phyloP scores from a whole-genome alignment of 345 rosid genomes.

The Gossypium raimondii region DNA sequence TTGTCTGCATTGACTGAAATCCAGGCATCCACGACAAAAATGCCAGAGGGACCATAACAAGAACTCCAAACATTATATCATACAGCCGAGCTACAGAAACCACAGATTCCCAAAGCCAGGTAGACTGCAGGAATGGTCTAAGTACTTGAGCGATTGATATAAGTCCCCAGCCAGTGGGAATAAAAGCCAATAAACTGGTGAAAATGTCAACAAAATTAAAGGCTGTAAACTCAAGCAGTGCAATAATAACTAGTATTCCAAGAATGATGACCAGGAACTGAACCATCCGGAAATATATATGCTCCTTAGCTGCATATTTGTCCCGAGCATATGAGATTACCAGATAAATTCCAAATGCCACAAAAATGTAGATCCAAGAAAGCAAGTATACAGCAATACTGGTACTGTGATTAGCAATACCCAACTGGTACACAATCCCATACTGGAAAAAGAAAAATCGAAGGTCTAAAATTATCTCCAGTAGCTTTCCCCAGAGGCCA shows the following conservation, averaged over 20 bases:
- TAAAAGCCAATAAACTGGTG: slow-evolving; percentile 63
- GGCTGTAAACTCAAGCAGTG: slow-evolving; percentile 47
- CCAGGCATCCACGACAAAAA: slow-evolving; percentile 77
- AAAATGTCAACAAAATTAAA: slow-evolving; percentile 49
- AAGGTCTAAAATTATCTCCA: slow-evolving; percentile 58
- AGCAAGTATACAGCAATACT: slow-evolving; percentile 54
- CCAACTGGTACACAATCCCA: slow-evolving; percentile 60
- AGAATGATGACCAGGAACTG: slow-evolving; percentile 60
- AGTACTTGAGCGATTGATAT: slow-evolving; percentile 51
- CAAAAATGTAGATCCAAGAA: slow-evolving; percentile 53
- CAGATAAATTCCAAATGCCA: slow-evolving; percentile 39
- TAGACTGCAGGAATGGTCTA: slow-evolving; percentile 41
- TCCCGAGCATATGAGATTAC: slow-evolving; percentile 46
- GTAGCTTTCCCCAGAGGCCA: slow-evolving; percentile 54
- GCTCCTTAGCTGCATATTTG: slow-evolving; percentile 60
- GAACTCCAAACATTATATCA: slow-evolving; percentile 59
- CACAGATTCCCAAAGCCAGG: slow-evolving; percentile 45
- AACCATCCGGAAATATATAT: slow-evolving; percentile 63
- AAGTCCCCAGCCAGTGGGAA: slow-evolving; percentile 73
- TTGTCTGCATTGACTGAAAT: slow-evolving; percentile 70
- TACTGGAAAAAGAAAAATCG: slow-evolving; percentile 71
- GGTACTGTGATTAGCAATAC: slow-evolving; percentile 50
- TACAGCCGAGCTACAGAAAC: slow-evolving; percentile 63
- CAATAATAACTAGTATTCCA: slow-evolving; percentile 39
- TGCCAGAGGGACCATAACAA: slow-evolving; percentile 61